A percentile compares a stretch with the other conserved stretches of the same genome.
These are phyloP conservation scores for Metschnikowia baotianmanensis DNA, from an alignment of 805 yeast genomes.

Conservation along the genomic window DNA sequence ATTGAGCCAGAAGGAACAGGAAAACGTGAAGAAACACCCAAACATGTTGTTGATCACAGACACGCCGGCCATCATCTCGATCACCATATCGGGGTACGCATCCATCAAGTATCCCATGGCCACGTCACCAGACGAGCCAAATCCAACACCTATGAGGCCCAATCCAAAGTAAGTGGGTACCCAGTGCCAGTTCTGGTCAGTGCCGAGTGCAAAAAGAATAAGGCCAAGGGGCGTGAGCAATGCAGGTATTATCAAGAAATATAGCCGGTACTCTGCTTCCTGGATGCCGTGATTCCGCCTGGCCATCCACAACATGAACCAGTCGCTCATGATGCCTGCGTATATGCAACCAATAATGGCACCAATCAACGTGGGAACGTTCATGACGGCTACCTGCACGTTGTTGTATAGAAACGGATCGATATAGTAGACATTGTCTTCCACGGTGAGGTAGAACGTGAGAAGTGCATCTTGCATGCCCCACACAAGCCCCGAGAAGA, in stretches of 20 bases:
- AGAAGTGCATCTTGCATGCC: constrained; percentile 76
- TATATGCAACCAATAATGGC: constrained; percentile 64
- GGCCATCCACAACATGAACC: constrained; percentile 60
- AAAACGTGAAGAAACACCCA: constrained; percentile 65
- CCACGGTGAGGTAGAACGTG: constrained; percentile 71
- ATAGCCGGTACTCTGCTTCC: constrained; percentile 65
- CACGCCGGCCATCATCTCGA: constrained; percentile 72
- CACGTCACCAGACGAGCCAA: constrained; percentile 70
- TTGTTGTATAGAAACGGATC: constrained; percentile 66
- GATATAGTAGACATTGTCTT: constrained; percentile 63
- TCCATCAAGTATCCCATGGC: constrained; percentile 68
- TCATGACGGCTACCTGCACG: constrained; percentile 71
- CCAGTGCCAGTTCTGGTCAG: constrained; percentile 53
- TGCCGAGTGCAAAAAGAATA: constrained; percentile 63
- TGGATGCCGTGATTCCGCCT: constrained; percentile 57
- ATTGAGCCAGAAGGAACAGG: constrained; percentile 59
- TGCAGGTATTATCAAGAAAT: constrained; percentile 54
- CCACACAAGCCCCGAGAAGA: constrained; percentile 72
- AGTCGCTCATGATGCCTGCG: constrained; percentile 60
- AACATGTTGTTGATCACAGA: constrained; percentile 61
- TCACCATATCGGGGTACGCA: constrained; percentile 64
- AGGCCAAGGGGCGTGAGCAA: constrained; percentile 61
- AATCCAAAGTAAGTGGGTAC: constrained; percentile 56
- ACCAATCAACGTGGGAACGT: constrained; percentile 65
- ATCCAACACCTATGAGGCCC: constrained; percentile 65